These are phyloP conservation scores for Candida dendrica DNA, from an alignment of 805 yeast species.

Conservation along the genomic window DNA sequence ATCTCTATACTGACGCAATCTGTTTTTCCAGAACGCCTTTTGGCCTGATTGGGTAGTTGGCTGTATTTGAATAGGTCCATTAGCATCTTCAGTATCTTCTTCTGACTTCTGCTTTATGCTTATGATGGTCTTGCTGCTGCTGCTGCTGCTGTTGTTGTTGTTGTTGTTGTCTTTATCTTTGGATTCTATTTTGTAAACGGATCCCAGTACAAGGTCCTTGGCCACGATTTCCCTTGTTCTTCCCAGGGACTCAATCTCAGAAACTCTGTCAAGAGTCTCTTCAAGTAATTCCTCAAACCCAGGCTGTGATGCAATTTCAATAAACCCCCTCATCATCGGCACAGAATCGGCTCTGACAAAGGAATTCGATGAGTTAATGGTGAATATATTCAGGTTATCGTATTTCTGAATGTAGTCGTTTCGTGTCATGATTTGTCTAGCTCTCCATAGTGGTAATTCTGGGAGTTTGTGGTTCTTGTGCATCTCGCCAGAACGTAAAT, in stretches of 20 bases:
- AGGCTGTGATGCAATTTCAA: constrained; percentile 66
- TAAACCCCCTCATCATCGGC: constrained; percentile 86
- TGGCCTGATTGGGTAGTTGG: constrained; percentile 20
- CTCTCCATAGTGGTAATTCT: constrained; percentile 74
- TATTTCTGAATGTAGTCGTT: constrained; percentile 71
- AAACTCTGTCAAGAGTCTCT: constrained; percentile 61
- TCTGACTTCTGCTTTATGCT: constrained; percentile 9
- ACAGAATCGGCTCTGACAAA: constrained; percentile 75
- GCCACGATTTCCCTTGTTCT: constrained; percentile 71
- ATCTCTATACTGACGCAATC: constrained; percentile 5
- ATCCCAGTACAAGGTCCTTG: constrained; percentile 58
- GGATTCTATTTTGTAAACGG: constrained; percentile 29
- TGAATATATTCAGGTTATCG: constrained; percentile 72
- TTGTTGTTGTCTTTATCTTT: no score
- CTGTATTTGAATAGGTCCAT: constrained; percentile 16
- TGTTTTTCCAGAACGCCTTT: constrained; percentile 17
- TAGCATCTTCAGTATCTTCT: constrained; percentile 15
- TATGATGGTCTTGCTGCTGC: background rate
- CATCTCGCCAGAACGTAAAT: constrained; percentile 10
- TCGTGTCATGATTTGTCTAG: constrained; percentile 79
- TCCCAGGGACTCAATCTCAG: constrained; percentile 69
- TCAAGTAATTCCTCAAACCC: constrained; percentile 61
- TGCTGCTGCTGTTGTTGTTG: no score
- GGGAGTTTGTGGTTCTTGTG: constrained; percentile 50
- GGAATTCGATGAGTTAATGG: constrained; percentile 61